Conservation (phyloP, 2,329 filamentous ascomycete species). For the Pyrenophora graminea region DNA sequence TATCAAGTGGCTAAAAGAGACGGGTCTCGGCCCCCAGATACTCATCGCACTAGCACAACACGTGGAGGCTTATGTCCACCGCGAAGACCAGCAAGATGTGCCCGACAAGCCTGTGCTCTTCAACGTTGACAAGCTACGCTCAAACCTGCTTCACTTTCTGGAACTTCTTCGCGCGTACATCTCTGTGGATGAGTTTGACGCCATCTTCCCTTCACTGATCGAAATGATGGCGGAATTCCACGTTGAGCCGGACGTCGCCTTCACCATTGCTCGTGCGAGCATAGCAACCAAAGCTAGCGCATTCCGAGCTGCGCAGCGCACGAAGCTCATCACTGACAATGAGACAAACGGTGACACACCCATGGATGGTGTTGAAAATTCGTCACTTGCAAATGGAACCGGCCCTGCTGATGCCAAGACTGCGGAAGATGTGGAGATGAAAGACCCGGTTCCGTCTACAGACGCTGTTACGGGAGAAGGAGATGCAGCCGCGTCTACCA, state of each 20-base stretch:
- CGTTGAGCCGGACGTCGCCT: constrained; percentile 78
- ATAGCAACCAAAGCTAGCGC: constrained; percentile 56
- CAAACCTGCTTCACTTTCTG: constrained; percentile 83
- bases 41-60: constrained; percentile 92
- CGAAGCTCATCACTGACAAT: constrained; percentile 14
- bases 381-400: constrained; percentile 9
- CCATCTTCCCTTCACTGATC: constrained; percentile 73
- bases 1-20: constrained; percentile 76
- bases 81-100: constrained; percentile 70
- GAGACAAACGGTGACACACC: constrained; percentile 57
- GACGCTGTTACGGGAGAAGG: constrained; percentile 1
- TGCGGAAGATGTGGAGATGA: constrained; percentile 48
- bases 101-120: constrained; percentile 89
- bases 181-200: constrained; percentile 74
- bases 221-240: constrained; percentile 77
- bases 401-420: constrained; percentile 8
- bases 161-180: constrained; percentile 85
- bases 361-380: constrained; percentile 33
- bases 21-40: constrained; percentile 76
- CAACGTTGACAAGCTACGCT: constrained; percentile 87
- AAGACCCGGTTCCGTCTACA: constrained; percentile 29
- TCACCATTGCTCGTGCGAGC: constrained; percentile 78
- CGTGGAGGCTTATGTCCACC: constrained; percentile 82
- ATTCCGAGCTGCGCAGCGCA: constrained; percentile 40
- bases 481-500: neutral